A percentile compares a stretch with the other conserved stretches of the same genome.
phyloP scores from a whole-genome alignment of 2,329 filamentous ascomycete genomes.

The Tolypocladium guangdongense region DNA sequence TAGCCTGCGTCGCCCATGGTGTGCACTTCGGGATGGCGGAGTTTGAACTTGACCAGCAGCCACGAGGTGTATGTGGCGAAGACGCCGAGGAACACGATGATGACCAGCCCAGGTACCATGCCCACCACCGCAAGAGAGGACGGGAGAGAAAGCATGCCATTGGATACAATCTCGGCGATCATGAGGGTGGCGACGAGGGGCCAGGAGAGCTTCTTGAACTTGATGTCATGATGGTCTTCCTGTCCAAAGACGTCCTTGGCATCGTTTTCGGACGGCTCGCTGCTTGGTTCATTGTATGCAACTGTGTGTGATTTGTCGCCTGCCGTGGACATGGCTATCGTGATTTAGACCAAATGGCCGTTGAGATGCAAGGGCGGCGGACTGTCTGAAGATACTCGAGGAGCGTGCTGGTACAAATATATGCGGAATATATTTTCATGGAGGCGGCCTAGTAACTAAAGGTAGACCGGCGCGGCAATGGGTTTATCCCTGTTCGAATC shows the following conservation, averaged over 20 bases:
- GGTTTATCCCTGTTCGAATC: no score
- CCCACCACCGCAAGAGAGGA: constrained; percentile 39
- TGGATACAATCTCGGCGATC: constrained; percentile 44
- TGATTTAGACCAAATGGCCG: neutral
- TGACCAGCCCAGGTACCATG: constrained; percentile 38
- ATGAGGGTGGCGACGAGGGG: constrained; percentile 39
- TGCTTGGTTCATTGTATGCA: neutral
- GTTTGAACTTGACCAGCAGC: constrained; percentile 40
- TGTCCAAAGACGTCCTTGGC: constrained; percentile 16
- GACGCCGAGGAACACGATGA: constrained; percentile 37
- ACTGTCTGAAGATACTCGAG: neutral
- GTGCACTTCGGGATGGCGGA: constrained; percentile 42
- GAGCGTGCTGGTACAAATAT: neutral
- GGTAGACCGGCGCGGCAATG: neutral
- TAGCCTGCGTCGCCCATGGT: constrained; percentile 45
- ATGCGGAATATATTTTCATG: neutral
- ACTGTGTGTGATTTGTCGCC: neutral
- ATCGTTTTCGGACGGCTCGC: neutral
- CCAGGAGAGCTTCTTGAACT: constrained; percentile 44
- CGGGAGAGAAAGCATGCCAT: constrained; percentile 42
- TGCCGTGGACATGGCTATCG: neutral
- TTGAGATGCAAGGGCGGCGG: neutral
- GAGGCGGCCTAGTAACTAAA: neutral
- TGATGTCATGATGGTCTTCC: constrained; percentile 23
- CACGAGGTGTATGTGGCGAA: constrained; percentile 40